These are phyloP conservation scores for Purpureocillium takamizusanense DNA, from an alignment of 2,329 filamentous ascomycete species.

Conservation along the genomic window DNA sequence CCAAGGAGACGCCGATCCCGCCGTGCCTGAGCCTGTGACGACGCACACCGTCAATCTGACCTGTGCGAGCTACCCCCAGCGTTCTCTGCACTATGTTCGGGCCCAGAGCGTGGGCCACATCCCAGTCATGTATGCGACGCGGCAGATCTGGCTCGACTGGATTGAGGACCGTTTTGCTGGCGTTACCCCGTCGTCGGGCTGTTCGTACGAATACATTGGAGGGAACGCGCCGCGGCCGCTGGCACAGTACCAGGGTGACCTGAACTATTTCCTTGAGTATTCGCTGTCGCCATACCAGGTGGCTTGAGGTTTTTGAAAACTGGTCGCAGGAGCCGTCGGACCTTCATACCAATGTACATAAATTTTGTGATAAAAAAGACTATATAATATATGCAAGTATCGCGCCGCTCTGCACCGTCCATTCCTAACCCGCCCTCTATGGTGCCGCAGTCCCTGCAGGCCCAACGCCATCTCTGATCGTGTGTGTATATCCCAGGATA, in stretches of 20 bases:
- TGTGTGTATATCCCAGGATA: neutral
- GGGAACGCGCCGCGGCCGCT: constrained; percentile 4
- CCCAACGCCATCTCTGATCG: too few species aligned
- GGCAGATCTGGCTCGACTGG: constrained; percentile 15
- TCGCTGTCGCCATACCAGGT: constrained; percentile 5
- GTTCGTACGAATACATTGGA: constrained; percentile 2
- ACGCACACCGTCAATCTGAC: constrained; percentile 10
- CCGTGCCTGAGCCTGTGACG: constrained; percentile 8
- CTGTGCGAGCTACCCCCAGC: constrained; percentile 8
- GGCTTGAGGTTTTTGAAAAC: neutral
- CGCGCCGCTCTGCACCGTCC: neutral
- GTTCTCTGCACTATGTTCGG: constrained; percentile 10
- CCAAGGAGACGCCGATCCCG: constrained; percentile 19
- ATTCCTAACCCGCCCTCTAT: neutral
- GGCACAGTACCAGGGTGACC: constrained; percentile 4
- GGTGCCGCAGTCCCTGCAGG: neutral
- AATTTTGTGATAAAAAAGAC: too few species aligned
- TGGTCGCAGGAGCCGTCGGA: too few species aligned
- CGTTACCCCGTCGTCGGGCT: neutral
- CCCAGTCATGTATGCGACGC: constrained; percentile 10
- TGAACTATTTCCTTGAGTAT: constrained; percentile 5
- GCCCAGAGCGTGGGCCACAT: constrained; percentile 9
- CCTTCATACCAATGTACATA: too few species aligned
- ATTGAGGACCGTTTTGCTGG: constrained; percentile 10
- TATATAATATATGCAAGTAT: neutral